Conservation (phyloP, 2,329 filamentous ascomycete species). For the Aspergillus pseudoterreus region DNA sequence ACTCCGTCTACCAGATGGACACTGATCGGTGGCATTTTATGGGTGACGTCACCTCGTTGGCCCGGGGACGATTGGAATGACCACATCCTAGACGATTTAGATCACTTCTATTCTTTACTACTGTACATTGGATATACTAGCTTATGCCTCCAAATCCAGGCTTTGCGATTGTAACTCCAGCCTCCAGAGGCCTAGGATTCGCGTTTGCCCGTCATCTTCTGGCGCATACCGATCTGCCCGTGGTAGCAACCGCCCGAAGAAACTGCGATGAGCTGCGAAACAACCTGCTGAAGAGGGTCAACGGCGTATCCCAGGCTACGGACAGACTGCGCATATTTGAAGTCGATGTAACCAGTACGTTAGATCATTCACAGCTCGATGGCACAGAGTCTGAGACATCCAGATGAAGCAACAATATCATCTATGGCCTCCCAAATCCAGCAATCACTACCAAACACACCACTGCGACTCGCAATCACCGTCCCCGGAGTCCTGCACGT, state of each 20-base stretch:
- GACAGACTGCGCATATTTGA: conserved; percentile 50
- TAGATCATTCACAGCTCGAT: neutral
- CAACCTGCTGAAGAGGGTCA: conserved; percentile 49
- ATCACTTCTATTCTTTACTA: too few relatives aligned
- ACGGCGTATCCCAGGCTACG: conserved; percentile 36
- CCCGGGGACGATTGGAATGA: too few relatives aligned
- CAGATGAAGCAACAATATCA: conserved; percentile 61
- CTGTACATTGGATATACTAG: too few relatives aligned
- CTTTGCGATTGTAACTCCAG: conserved; percentile 48
- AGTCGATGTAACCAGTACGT: conserved; percentile 56
- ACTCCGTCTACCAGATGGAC: too few relatives aligned
- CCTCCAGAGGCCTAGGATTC: conserved; percentile 62
- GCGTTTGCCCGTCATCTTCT: conserved; percentile 58
- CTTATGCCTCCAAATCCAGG: conserved; percentile 6
- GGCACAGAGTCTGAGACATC: neutral
- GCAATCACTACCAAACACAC: conserved; percentile 50
- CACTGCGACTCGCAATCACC: conserved; percentile 66
- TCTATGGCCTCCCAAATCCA: conserved; percentile 53
- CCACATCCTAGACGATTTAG: too few relatives aligned
- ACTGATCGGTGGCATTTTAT: too few relatives aligned
- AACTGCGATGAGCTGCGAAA: conserved; percentile 49
- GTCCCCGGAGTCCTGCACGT: conserved; percentile 69
- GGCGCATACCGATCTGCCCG: conserved; percentile 52
- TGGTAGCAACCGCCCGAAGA: conserved; percentile 59
- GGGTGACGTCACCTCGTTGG: too few relatives aligned